Percentiles rank a stretch among this genome's conserved stretches.
Conservation (phyloP, 768 basidiomycete genomes). For the Pleurotus platypus region DNA sequence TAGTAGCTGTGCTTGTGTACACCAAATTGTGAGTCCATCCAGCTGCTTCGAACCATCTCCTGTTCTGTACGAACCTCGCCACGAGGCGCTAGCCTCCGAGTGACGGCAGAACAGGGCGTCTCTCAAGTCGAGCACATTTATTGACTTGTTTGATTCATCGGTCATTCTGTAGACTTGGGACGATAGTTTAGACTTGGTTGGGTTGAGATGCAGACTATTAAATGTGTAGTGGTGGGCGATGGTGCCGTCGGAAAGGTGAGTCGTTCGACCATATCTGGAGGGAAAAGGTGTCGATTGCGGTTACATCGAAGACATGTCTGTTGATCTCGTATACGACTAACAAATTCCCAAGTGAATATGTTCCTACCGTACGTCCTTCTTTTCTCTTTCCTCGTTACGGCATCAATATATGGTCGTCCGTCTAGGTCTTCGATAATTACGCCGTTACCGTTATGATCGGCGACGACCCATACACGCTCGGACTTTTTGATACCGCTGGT, state of each 20-base stretch:
- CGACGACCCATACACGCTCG: constrained; percentile 97
- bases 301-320: constrained; percentile 72
- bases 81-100: constrained; percentile 28
- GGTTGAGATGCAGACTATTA: constrained; percentile 87
- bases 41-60: background rate
- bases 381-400: constrained; percentile 17
- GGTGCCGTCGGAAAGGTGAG: constrained; percentile 97
- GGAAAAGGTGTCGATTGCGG: constrained; percentile 1
- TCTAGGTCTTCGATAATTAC: constrained; percentile 92
- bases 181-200: constrained; percentile 12
- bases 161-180: background rate
- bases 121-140: background rate
- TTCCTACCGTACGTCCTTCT: constrained; percentile 79
- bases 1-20: constrained; percentile 8
- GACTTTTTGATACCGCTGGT: constrained; percentile 99
- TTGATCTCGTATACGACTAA: constrained; percentile 97
- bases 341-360: constrained; percentile 99
- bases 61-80: constrained; percentile 22
- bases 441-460: constrained; percentile 99
- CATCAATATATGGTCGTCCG: constrained; percentile 12
- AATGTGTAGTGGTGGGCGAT: constrained; percentile 96
- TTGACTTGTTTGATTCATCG: constrained; percentile 11
- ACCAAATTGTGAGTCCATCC: background rate
- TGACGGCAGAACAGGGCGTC: background rate
- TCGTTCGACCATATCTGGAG: constrained; percentile 12